These are phyloP conservation scores for Arxiozyma heterogenica DNA, from an alignment of 1,139 yeast genomes.

Conservation along the genomic window DNA sequence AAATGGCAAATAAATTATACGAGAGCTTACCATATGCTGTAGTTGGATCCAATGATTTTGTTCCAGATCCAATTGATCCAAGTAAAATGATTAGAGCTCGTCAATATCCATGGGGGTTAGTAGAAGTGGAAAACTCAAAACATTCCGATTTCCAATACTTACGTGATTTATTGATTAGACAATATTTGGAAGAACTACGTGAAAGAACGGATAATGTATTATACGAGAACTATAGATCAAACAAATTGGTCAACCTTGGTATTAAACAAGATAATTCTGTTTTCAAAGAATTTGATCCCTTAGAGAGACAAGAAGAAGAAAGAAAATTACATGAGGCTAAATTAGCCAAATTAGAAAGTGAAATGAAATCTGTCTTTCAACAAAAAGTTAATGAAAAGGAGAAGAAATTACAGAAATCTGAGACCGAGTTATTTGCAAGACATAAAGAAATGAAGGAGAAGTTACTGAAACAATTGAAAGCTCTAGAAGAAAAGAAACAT, in stretches of 20 bases:
- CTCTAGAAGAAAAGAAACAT: constrained; percentile 82
- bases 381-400: constrained; percentile 96
- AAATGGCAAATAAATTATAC: constrained; percentile 58
- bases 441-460: constrained; percentile 97
- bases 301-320: constrained; percentile 88
- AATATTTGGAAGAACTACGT: constrained; percentile 87
- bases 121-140: constrained; percentile 89
- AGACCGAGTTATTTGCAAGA: constrained; percentile 89
- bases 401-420: constrained; percentile 92
- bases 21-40: constrained; percentile 84
- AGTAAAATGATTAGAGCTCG: constrained; percentile 68
- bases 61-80: constrained; percentile 67
- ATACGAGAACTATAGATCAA: constrained; percentile 85
- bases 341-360: constrained; percentile 87
- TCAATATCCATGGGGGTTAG: constrained; percentile 94
- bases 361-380: constrained; percentile 95
- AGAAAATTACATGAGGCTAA: constrained; percentile 88
- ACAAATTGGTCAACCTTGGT: constrained; percentile 72
- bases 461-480: constrained; percentile 74
- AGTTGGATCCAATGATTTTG: constrained; percentile 78
- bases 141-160: constrained; percentile 90
- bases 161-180: constrained; percentile 82
- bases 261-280: constrained; percentile 88
- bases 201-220: constrained; percentile 70
- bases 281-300: constrained; percentile 90